phyloP scores from a whole-genome alignment of 306 rosid genomes.

The Oxytropis ochrocephala region DNA sequence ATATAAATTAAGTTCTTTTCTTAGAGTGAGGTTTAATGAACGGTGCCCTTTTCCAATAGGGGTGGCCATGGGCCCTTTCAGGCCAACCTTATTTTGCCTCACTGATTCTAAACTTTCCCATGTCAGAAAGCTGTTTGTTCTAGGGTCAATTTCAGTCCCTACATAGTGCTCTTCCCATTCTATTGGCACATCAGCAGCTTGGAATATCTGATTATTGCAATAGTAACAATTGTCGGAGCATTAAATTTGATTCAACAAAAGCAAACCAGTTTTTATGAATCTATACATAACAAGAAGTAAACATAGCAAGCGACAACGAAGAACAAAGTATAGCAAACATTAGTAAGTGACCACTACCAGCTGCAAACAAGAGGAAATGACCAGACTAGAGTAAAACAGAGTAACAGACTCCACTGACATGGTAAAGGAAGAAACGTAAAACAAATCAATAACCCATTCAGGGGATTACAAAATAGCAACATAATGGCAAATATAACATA shows the following conservation, averaged over 20 bases:
- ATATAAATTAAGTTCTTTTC: constrained; percentile 92
- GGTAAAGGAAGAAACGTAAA: constrained; percentile 12
- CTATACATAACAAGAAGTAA: background rate
- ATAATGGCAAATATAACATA: background rate
- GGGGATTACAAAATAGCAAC: background rate
- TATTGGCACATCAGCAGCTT: constrained; percentile 73
- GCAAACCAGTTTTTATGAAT: background rate
- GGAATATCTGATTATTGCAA: constrained; percentile 49
- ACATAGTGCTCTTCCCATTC: constrained; percentile 98
- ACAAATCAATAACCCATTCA: background rate
- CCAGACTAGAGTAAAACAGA: background rate
- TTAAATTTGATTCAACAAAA: constrained; percentile 14
- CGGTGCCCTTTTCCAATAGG: constrained; percentile 99
- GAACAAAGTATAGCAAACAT: background rate
- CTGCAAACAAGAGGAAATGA: background rate
- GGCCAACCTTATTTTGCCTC: constrained; percentile 67
- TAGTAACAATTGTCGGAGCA: background rate
- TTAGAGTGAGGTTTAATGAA: constrained; percentile 89
- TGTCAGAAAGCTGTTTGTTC: constrained; percentile 90
- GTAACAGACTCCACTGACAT: background rate
- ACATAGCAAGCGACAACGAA: background rate
- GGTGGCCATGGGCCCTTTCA: constrained; percentile 99
- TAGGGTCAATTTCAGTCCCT: constrained; percentile 69
- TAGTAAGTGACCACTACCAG: background rate
- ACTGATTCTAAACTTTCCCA: constrained; percentile 99